Percentiles rank a stretch among this genome's conserved stretches.
phyloP scores from a whole-genome alignment of 768 basidiomycete genomes.

The Rubroboletus pulcherrimus region DNA sequence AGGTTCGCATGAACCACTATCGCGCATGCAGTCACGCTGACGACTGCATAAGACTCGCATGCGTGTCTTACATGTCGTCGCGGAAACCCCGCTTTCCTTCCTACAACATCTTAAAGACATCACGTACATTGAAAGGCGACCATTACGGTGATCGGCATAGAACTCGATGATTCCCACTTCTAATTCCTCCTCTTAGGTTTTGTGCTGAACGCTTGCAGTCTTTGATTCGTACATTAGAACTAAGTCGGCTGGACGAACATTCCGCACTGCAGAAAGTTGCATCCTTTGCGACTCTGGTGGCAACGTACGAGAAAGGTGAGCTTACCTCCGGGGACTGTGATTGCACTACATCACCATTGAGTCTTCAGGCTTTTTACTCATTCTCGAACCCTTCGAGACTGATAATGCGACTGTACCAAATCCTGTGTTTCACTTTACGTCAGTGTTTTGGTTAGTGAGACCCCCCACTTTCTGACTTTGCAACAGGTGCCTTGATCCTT shows the following conservation, averaged over 20 bases:
- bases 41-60: conserved; percentile 75
- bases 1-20: neutral
- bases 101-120: conserved; percentile 98
- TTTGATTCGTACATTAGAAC: conserved; percentile 85
- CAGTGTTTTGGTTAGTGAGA: conserved; percentile 17
- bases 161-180: neutral
- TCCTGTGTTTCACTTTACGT: conserved; percentile 98
- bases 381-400: conserved; percentile 97
- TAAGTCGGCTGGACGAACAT: conserved; percentile 88
- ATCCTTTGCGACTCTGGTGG: conserved; percentile 90
- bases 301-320: conserved; percentile 95
- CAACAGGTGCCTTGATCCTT: conserved; percentile 90
- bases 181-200: conserved; percentile 52
- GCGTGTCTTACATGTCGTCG: conserved; percentile 98
- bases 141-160: conserved; percentile 63
- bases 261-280: conserved; percentile 93
- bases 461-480: conserved; percentile 8
- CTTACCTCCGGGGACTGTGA: neutral
- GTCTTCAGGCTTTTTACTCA: conserved; percentile 81
- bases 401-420: conserved; percentile 98
- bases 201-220: conserved; percentile 96
- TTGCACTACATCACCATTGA: neutral
- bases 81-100: conserved; percentile 96
- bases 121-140: conserved; percentile 94
- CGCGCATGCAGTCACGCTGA: conserved; percentile 8